phyloP scores from a whole-genome alignment of 441 rosid genomes.

The Breynia disticha region DNA sequence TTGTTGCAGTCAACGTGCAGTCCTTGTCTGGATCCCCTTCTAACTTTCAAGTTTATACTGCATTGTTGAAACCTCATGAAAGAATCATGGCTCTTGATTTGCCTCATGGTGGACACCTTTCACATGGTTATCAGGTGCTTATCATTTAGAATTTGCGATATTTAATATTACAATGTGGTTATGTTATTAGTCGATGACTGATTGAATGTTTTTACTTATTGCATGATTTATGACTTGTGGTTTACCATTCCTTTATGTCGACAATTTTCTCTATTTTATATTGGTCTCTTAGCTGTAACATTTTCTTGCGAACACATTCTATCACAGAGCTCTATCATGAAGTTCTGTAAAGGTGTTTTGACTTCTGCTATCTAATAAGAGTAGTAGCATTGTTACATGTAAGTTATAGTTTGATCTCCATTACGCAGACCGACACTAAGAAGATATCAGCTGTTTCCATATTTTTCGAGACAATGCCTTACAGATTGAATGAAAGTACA shows the following conservation, averaged over 20 bases:
- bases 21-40: constrained; percentile 95
- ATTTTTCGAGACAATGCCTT: constrained; percentile 94
- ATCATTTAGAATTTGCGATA: constrained; percentile 5
- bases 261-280: constrained; percentile 15
- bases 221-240: constrained; percentile 30
- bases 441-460: constrained; percentile 96
- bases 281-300: too few relatives aligned
- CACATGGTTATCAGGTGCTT: constrained; percentile 96
- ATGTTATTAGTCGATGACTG: background rate
- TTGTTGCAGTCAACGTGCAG: constrained; percentile 83
- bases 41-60: constrained; percentile 93
- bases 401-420: background rate
- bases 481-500: constrained; percentile 79
- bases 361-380: background rate
- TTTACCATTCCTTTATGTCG: too few relatives aligned
- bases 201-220: background rate
- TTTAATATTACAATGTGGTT: constrained; percentile 14
- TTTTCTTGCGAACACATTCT: too few relatives aligned
- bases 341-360: background rate
- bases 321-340: background rate
- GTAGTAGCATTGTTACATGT: background rate
- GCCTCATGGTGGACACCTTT: constrained; percentile 99
- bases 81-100: constrained; percentile 98
- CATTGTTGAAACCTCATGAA: constrained; percentile 84
- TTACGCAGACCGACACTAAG: constrained; percentile 82